Evolutionary conservation across 768 basidiomycete species (phyloP), one percentile per base, ranked within the genome.

Genomic region (Suillus clintonianus): DNA sequence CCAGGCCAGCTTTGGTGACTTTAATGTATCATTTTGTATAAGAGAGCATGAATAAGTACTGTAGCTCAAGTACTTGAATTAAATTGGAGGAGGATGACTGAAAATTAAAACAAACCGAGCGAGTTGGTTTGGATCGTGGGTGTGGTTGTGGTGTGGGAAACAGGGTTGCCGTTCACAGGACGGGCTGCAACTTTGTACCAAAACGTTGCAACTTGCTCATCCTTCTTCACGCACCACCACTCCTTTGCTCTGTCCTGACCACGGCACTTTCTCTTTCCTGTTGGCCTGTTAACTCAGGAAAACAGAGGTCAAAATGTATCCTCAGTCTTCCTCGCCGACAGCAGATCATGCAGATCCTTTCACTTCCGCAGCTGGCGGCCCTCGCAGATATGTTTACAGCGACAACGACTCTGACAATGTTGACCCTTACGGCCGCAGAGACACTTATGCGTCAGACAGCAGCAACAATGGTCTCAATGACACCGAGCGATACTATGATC

Each of bases 391-490:
- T 79, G 22, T 83, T 50, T 89, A 87, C 77, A 90, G 87, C 78
- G 91, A 93, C 81, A 87, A 86, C 72, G 90, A 92, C 70, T 88
- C 88, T 41, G 90, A 91, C 74, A 80, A 88, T 67, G 79, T 83
- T 66, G 90, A 91, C 68, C 65, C 77, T n/a, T 85, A 80, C 66
- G 82, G 82, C 45, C 85, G 84, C 64, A 83, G 89, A 69, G 89
- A 91, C 73, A 89, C 88, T 32, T 87, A 83, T 71, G 82, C 80
- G 62, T 92, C 91, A 0, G 91, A 91, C 75, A 82, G 83, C 74
- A 90, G 90, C 76, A 86, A 85, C 71, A 81, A 83, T 27, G 84
- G 80, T 9, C 68, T 82, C 57, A 75, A 76, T 55, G 79, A 79
- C 41, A 78, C 79, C 59, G 80, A 82, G 27, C 74, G 83, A 54